Conservation (phyloP, 768 basidiomycete genomes). For the Rhodocollybia butyracea region DNA sequence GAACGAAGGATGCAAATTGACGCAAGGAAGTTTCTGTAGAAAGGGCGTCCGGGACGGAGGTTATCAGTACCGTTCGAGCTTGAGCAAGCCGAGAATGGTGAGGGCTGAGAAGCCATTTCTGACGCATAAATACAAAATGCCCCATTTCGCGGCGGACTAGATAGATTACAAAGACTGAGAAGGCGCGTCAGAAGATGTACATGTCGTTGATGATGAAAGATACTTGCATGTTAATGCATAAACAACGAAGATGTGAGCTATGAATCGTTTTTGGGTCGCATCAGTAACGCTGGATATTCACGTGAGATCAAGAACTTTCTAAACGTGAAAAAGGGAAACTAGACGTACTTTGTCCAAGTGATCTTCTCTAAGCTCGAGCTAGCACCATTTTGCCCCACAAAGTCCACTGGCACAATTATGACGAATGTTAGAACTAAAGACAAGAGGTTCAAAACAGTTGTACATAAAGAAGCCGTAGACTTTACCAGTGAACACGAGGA, state of each 20-base stretch:
- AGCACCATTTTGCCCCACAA: conserved; percentile 35
- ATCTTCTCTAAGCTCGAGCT: conserved; percentile 38
- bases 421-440: conserved; percentile 56
- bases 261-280: conserved; percentile 39
- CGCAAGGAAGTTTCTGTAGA: conserved; percentile 44
- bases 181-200: neutral
- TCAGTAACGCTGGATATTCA: conserved; percentile 29
- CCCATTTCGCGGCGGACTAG: conserved; percentile 57
- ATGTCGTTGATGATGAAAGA: conserved; percentile 10
- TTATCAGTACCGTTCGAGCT: conserved; percentile 67
- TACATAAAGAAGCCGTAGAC: no score
- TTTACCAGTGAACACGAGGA: conserved; percentile 51
- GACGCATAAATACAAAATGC: conserved; percentile 53
- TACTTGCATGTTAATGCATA: conserved; percentile 46
- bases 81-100: conserved; percentile 59
- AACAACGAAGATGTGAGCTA: conserved; percentile 55
- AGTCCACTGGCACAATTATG: conserved; percentile 58
- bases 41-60: conserved; percentile 55
- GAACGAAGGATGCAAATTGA: conserved; percentile 59
- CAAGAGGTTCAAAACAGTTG: no score
- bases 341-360: conserved; percentile 48
- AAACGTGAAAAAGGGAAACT: neutral
- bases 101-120: conserved; percentile 56
- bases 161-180: conserved; percentile 55
- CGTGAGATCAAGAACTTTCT: neutral